Evolutionary conservation across 2,329 filamentous ascomycete genomes (phyloP).

Genomic region (Chaetomium globosum): DNA sequence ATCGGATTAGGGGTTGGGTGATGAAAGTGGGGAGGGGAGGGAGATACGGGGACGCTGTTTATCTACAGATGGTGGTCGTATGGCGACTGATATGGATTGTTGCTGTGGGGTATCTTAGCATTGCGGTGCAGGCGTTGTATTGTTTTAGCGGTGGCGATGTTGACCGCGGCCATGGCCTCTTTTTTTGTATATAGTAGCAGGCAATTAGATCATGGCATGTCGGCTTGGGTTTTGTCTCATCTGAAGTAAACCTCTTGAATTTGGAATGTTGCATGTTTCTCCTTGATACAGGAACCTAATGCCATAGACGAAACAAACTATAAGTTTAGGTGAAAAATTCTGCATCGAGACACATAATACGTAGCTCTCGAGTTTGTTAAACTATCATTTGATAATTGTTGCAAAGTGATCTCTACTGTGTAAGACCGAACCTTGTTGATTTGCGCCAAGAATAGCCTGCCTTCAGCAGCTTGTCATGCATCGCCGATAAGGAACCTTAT

Average conservation of each 20-base stretch:
- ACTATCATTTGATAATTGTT: background rate
- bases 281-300: too few relatives aligned
- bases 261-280: background rate
- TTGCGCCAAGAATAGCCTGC: background rate
- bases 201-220: constrained; percentile 9
- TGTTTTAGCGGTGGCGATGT: constrained; percentile 3
- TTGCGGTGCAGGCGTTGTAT: constrained; percentile 30
- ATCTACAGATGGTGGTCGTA: background rate
- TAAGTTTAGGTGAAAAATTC: too few relatives aligned
- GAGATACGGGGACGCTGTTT: background rate
- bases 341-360: too few relatives aligned
- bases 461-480: background rate
- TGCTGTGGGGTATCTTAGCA: constrained; percentile 29
- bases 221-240: background rate
- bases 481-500: constrained; percentile 29
- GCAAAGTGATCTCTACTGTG: background rate
- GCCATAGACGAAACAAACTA: background rate
- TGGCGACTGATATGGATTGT: background rate
- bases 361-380: too few relatives aligned
- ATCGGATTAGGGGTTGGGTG: constrained; percentile 43
- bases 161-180: constrained; percentile 8
- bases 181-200: constrained; percentile 25
- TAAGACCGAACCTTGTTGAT: background rate
- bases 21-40: background rate
- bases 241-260: background rate